Conservation (phyloP, 768 basidiomycete genomes). For the Termitomyces sp. region DNA sequence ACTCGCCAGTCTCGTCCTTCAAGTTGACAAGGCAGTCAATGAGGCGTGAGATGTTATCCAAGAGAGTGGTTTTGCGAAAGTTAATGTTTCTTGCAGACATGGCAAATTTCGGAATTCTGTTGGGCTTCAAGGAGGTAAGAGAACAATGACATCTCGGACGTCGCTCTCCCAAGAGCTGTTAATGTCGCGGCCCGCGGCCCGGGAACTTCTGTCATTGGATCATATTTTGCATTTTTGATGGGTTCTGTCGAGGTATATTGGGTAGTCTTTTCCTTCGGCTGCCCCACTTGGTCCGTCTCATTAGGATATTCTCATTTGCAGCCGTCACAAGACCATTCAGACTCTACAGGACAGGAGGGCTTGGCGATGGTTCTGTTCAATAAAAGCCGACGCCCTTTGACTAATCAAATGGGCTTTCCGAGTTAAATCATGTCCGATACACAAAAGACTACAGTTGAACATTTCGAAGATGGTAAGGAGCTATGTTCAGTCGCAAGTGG, state of each 20-base stretch:
- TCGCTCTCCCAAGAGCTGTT: background rate
- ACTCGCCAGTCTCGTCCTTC: slow-evolving; percentile 48
- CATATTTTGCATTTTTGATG: background rate
- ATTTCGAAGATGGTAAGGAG: slow-evolving; percentile 24
- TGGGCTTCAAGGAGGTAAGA: background rate
- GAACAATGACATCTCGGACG: background rate
- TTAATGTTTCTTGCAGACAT: slow-evolving; percentile 31
- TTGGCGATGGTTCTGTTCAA: slow-evolving; percentile 3
- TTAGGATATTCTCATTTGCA: background rate
- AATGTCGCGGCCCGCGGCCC: slow-evolving; percentile 13
- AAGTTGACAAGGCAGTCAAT: slow-evolving; percentile 45
- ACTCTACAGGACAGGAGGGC: background rate
- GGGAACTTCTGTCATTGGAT: background rate
- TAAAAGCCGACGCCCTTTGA: slow-evolving; percentile 11
- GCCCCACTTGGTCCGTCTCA: background rate
- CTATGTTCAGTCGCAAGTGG: slow-evolving; percentile 29
- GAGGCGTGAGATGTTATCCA: slow-evolving; percentile 28
- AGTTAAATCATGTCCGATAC: slow-evolving; percentile 3
- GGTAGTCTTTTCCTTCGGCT: background rate
- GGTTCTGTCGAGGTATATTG: background rate
- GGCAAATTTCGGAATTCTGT: background rate
- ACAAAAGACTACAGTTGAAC: slow-evolving; percentile 2
- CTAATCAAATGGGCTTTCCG: background rate
- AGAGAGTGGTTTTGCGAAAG: slow-evolving; percentile 20
- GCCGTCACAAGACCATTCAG: slow-evolving; percentile 14